Evolutionary conservation across 495 filamentous ascomycete genomes (phyloP).

Genomic region (Hyaloscypha finlandica): DNA sequence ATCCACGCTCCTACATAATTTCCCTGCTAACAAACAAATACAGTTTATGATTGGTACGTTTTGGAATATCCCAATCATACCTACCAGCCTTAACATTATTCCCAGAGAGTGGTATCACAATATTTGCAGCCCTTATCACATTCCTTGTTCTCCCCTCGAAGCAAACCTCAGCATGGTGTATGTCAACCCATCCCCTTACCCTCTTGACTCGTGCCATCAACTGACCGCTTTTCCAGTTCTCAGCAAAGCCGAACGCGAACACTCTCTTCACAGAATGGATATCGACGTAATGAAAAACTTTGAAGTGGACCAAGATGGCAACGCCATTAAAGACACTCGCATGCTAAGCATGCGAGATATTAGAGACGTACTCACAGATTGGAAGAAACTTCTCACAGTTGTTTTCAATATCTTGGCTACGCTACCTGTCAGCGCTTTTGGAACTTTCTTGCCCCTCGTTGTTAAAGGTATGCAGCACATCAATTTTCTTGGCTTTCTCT

Average conservation of each 20-base stretch:
- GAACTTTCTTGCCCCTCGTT: not conserved
- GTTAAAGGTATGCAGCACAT: not conserved
- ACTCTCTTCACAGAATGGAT: not conserved
- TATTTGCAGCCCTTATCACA: not conserved
- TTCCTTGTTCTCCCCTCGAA: not conserved
- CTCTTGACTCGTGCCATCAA: not conserved
- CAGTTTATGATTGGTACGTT: not conserved
- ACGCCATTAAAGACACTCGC: not conserved
- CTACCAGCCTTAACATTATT: not conserved
- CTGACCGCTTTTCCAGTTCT: not conserved
- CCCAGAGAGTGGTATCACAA: not conserved
- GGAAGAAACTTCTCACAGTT: not conserved
- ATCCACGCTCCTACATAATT: not conserved
- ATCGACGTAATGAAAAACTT: not conserved
- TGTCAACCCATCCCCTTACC: not conserved
- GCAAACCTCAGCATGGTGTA: not conserved
- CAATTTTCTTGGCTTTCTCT: not conserved
- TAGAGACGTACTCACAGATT: not conserved
- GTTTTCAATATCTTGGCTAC: not conserved
- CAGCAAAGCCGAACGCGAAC: not conserved
- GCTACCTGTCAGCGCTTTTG: not conserved
- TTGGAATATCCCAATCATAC: not conserved
- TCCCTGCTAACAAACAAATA: not conserved
- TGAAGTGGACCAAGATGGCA: not conserved
- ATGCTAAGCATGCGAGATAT: not conserved